These are phyloP conservation scores for Haematococcus lacustris DNA, from an alignment of 139 green algal genomes.

Conservation along the genomic window DNA sequence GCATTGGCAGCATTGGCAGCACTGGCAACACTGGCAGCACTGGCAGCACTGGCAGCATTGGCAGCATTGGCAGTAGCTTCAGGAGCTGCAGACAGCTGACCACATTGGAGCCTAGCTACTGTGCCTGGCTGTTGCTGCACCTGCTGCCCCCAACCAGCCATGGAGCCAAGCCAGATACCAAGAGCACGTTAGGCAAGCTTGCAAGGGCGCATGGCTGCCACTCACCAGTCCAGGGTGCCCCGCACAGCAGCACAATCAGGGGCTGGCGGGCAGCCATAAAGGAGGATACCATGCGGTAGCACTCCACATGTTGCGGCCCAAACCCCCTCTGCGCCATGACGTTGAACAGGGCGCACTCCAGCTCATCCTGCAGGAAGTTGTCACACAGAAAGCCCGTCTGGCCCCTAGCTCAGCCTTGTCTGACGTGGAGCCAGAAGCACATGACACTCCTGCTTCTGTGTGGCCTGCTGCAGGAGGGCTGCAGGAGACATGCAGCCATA, in stretches of 20 bases:
- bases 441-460: background rate
- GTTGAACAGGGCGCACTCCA: slow-evolving; percentile 75
- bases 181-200: background rate
- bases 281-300: slow-evolving; percentile 77
- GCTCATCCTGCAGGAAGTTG: slow-evolving; percentile 43
- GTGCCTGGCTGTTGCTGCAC: too few species aligned
- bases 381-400: background rate
- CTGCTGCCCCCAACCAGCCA: too few species aligned
- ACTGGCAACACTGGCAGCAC: background rate
- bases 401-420: background rate
- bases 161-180: too few species aligned
- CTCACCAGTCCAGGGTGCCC: slow-evolving; percentile 64
- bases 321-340: slow-evolving; percentile 69
- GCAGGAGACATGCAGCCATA: background rate
- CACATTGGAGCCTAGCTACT: too few species aligned
- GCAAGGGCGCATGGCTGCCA: background rate
- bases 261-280: slow-evolving; percentile 67
- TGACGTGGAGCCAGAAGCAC: background rate
- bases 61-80: background rate
- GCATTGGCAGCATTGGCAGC: too few species aligned
- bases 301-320: slow-evolving; percentile 59
- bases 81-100: too few species aligned
- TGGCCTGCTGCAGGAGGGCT: background rate
- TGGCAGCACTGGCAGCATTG: background rate
- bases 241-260: slow-evolving; percentile 77